Conservation (phyloP, 495 filamentous ascomycete genomes). For the Annulohypoxylon moriforme region DNA sequence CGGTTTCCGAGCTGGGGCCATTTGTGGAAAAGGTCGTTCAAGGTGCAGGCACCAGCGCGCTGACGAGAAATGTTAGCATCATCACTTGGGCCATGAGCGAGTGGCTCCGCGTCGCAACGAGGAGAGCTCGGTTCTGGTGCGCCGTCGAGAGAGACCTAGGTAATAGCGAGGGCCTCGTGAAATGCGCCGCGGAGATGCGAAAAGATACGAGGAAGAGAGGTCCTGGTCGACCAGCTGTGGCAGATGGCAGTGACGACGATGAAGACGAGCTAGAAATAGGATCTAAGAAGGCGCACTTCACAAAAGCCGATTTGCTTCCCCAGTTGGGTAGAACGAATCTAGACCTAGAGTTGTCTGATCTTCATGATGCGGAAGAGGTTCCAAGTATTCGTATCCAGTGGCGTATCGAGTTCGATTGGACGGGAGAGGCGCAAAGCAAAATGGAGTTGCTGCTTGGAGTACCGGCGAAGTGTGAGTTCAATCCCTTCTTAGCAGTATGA, state of each 20-base stretch:
- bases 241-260: constrained; percentile 37
- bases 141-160: constrained; percentile 55
- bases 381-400: constrained; percentile 61
- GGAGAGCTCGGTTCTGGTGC: constrained; percentile 60
- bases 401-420: constrained; percentile 71
- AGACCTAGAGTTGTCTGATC: constrained; percentile 52
- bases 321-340: constrained; percentile 58
- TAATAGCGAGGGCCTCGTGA: constrained; percentile 41
- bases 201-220: constrained; percentile 38
- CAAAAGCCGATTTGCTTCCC: constrained; percentile 48
- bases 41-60: constrained; percentile 43
- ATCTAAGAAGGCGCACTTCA: constrained; percentile 22
- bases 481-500: background rate
- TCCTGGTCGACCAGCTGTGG: constrained; percentile 16
- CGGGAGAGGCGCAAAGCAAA: constrained; percentile 67
- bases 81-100: constrained; percentile 64
- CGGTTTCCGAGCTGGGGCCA: constrained; percentile 54
- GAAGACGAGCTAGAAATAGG: constrained; percentile 23
- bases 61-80: constrained; percentile 58
- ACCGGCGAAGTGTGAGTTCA: constrained; percentile 64
- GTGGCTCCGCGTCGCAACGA: constrained; percentile 60
- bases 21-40: constrained; percentile 51
- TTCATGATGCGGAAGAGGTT: constrained; percentile 27
- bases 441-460: constrained; percentile 58
- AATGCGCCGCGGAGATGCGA: constrained; percentile 44